Conservation (phyloP, 2,329 filamentous ascomycete genomes). For the Geosmithia morbida region DNA sequence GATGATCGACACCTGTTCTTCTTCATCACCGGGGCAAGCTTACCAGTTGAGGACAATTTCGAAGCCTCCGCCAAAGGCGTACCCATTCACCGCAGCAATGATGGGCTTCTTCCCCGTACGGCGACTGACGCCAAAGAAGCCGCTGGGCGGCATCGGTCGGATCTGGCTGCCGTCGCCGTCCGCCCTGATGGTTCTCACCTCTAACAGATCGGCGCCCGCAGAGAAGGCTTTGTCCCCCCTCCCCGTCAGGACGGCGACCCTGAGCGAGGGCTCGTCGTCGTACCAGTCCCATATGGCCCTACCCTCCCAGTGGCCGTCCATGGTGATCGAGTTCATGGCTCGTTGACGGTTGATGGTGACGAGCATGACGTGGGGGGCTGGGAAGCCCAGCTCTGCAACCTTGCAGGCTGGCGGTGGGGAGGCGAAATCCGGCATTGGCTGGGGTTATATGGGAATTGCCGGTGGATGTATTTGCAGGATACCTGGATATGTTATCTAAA, state of each 20-base stretch:
- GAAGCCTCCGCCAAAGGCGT: constrained; percentile 41
- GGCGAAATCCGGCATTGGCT: constrained; percentile 2
- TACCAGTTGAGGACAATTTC: constrained; percentile 41
- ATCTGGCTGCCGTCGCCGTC: background rate
- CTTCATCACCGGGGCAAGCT: no score
- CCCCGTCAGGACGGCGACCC: constrained; percentile 34
- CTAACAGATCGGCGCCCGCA: constrained; percentile 39
- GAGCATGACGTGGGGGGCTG: constrained; percentile 29
- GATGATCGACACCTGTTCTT: no score
- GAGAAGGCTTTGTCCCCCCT: constrained; percentile 37
- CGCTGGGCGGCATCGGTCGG: constrained; percentile 19
- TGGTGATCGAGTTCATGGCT: constrained; percentile 29
- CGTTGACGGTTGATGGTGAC: constrained; percentile 36
- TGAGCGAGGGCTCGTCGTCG: constrained; percentile 30
- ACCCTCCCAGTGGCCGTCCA: constrained; percentile 30
- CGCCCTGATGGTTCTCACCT: constrained; percentile 12
- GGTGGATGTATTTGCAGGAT: no score
- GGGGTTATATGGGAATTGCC: no score
- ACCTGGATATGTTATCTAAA: no score
- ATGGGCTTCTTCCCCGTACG: constrained; percentile 45
- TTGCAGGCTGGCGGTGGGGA: constrained; percentile 5
- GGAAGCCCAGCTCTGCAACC: constrained; percentile 22
- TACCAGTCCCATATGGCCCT: constrained; percentile 36
- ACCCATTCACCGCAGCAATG: constrained; percentile 44
- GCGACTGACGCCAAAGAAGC: constrained; percentile 33